Conservation (phyloP, 2,329 filamentous ascomycete genomes). For the Verticillium nonalfalfae region DNA sequence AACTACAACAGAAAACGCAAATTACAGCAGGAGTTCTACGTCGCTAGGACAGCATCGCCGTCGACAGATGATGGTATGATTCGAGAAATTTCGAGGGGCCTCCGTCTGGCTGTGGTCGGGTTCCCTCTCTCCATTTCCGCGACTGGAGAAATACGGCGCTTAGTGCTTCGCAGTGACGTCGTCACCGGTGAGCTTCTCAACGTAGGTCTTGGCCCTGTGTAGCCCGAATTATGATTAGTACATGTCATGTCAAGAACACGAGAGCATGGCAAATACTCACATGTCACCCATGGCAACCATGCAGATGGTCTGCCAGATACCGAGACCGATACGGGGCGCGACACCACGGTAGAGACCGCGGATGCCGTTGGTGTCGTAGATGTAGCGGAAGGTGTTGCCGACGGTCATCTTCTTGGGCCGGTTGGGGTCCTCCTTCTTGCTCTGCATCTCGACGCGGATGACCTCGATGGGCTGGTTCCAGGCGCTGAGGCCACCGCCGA, state of each 20-base stretch:
- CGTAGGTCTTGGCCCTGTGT: slow-evolving; percentile 57
- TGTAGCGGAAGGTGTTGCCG: slow-evolving; percentile 77
- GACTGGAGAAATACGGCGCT: slow-evolving; percentile 5
- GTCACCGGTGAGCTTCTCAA: slow-evolving; percentile 61
- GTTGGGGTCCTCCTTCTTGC: slow-evolving; percentile 96
- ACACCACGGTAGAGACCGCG: slow-evolving; percentile 95
- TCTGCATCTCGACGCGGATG: slow-evolving; percentile 99
- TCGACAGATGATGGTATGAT: neutral
- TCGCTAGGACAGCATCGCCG: neutral
- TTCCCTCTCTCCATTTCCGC: neutral
- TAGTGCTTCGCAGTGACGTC: slow-evolving; percentile 63
- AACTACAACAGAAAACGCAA: neutral
- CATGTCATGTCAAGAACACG: neutral
- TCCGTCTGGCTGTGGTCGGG: neutral
- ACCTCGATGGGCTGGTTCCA: slow-evolving; percentile 99
- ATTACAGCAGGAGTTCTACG: neutral
- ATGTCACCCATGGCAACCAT: slow-evolving; percentile 99
- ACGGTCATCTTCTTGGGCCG: slow-evolving; percentile 99
- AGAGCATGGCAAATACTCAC: slow-evolving; percentile 48
- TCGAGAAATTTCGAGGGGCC: neutral
- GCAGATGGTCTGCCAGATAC: slow-evolving; percentile 99
- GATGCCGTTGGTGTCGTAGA: slow-evolving; percentile 83
- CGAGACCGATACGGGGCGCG: slow-evolving; percentile 84
- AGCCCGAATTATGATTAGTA: neutral
- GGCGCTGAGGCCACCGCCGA: slow-evolving; percentile 90